These are phyloP conservation scores for Neurospora hispaniola DNA, from an alignment of 495 filamentous ascomycete genomes.

Conservation along the genomic window DNA sequence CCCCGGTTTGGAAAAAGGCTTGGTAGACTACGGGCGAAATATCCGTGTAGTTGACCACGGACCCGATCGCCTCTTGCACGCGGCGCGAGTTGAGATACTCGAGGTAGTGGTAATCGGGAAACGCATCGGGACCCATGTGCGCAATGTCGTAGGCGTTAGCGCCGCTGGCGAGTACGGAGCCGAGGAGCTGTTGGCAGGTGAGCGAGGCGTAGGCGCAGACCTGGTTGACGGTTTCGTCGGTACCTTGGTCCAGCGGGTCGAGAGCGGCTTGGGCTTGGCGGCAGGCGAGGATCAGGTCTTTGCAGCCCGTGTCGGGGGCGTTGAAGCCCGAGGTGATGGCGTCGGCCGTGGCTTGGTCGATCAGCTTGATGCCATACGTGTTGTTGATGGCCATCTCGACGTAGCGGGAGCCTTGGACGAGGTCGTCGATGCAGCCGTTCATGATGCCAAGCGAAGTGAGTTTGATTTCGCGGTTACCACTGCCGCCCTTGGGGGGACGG, in stretches of 20 bases:
- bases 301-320: conserved; percentile 35
- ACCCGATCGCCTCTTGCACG: conserved; percentile 54
- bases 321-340: conserved; percentile 35
- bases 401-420: conserved; percentile 58
- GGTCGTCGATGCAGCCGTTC: conserved; percentile 68
- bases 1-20: conserved; percentile 44
- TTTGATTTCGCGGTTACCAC: conserved; percentile 40
- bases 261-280: conserved; percentile 27
- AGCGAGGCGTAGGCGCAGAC: conserved; percentile 32
- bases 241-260: conserved; percentile 36
- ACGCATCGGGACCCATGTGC: conserved; percentile 42
- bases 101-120: conserved; percentile 50
- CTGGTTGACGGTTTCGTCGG: conserved; percentile 35
- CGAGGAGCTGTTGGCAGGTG: conserved; percentile 37
- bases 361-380: conserved; percentile 58
- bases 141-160: conserved; percentile 57
- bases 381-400: conserved; percentile 62
- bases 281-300: conserved; percentile 41
- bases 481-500: conserved; percentile 35
- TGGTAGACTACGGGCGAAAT: conserved; percentile 35
- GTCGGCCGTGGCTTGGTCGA: conserved; percentile 34
- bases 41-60: conserved; percentile 57
- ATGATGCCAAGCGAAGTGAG: conserved; percentile 49
- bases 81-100: conserved; percentile 54
- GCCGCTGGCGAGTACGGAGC: conserved; percentile 31